Conservation (phyloP, 805 yeast genomes). For the Candida insectalens region DNA sequence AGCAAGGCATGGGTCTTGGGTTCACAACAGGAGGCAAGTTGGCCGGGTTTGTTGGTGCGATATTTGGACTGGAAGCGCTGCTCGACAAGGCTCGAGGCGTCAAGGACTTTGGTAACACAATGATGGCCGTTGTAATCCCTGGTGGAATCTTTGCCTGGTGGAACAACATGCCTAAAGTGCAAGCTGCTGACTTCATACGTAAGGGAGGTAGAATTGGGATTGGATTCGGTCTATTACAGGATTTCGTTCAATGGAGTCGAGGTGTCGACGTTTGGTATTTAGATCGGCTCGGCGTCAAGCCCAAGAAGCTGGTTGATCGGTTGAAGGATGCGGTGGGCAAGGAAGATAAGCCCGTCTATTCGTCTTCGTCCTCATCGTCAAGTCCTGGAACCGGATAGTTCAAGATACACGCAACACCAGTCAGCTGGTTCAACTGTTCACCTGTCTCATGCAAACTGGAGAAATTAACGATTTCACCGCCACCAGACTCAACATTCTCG, state of each 20-base stretch:
- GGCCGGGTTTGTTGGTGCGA: slow-evolving; percentile 33
- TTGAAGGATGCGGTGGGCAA: slow-evolving; percentile 5
- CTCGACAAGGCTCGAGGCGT: slow-evolving; percentile 45
- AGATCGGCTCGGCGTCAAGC: slow-evolving; percentile 21
- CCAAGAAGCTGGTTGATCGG: slow-evolving; percentile 16
- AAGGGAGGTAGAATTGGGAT: slow-evolving; percentile 54
- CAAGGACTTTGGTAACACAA: slow-evolving; percentile 51
- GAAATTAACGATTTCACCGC: slow-evolving; percentile 72
- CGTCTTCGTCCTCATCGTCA: slow-evolving; percentile 45
- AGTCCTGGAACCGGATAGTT: slow-evolving; percentile 76
- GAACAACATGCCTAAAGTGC: slow-evolving; percentile 33
- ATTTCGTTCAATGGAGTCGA: slow-evolving; percentile 42
- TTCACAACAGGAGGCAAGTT: slow-evolving; percentile 31
- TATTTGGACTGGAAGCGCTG: slow-evolving; percentile 53
- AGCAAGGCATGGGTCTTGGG: slow-evolving; percentile 43
- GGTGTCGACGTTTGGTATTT: slow-evolving; percentile 66
- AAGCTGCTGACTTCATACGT: slow-evolving; percentile 30
- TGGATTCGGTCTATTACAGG: slow-evolving; percentile 57
- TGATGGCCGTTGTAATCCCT: slow-evolving; percentile 41
- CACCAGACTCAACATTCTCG: slow-evolving; percentile 57
- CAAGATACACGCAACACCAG: slow-evolving; percentile 85
- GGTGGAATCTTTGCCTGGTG: slow-evolving; percentile 43
- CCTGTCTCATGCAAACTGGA: slow-evolving; percentile 87
- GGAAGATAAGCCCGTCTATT: not conserved
- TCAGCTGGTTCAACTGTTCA: slow-evolving; percentile 75